Percentiles rank a stretch among this genome's conserved stretches.
phyloP scores from a whole-genome alignment of 148 eudicot genomes.

The Cornus kousa region DNA sequence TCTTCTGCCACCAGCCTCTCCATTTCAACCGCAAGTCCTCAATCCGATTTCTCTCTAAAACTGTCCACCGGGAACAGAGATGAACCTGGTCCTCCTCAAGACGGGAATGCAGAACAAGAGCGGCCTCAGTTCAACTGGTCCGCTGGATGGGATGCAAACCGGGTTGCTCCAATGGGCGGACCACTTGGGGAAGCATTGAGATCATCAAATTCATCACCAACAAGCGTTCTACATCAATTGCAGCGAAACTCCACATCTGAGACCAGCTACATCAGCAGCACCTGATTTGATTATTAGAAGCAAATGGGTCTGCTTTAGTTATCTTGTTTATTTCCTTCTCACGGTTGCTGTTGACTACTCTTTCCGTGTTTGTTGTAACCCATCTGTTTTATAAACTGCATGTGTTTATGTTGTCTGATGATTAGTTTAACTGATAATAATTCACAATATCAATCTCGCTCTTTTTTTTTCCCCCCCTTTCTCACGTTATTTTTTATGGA shows the following conservation, averaged over 20 bases:
- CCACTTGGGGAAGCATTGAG: constrained; percentile 79
- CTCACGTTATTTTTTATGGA: too few species aligned
- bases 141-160: constrained; percentile 36
- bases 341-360: not conserved
- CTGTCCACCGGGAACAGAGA: constrained; percentile 54
- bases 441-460: too few species aligned
- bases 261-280: constrained; percentile 53
- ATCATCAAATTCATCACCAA: constrained; percentile 72
- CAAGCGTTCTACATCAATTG: constrained; percentile 61
- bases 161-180: constrained; percentile 61
- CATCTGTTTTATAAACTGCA: not conserved
- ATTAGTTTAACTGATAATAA: too few species aligned
- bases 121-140: constrained; percentile 33
- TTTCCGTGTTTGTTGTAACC: not conserved
- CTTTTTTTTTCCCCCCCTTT: too few species aligned
- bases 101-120: not conserved
- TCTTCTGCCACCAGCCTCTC: constrained; percentile 48
- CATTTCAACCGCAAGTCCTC: constrained; percentile 44
- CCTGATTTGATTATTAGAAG: constrained; percentile 21
- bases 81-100: constrained; percentile 16
- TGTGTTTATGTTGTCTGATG: not conserved
- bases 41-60: constrained; percentile 60
- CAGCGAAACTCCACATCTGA: constrained; percentile 37
- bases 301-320: not conserved
- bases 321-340: not conserved